phyloP scores from a whole-genome alignment of 2,329 filamentous ascomycete species.

The Hypoxylon sp. region DNA sequence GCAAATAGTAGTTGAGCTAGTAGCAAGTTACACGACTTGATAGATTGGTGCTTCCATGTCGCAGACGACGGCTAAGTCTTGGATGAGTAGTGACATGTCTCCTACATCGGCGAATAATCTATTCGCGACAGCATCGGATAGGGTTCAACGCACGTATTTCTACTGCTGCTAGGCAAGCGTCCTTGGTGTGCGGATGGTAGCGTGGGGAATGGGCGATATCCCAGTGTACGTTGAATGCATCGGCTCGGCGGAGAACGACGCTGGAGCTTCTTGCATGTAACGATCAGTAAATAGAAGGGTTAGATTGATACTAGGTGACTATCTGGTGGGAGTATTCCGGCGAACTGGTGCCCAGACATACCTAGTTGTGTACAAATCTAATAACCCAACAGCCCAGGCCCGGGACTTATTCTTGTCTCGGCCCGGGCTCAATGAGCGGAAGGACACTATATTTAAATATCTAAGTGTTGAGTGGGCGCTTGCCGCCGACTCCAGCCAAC shows the following conservation, averaged over 20 bases:
- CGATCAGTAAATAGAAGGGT: not conserved
- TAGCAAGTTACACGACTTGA: constrained; percentile 19
- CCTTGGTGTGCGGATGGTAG: not conserved
- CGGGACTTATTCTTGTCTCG: constrained; percentile 26
- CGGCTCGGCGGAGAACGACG: not conserved
- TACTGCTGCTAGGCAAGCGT: not conserved
- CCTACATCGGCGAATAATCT: constrained; percentile 22
- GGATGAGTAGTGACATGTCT: constrained; percentile 9
- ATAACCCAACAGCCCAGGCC: constrained; percentile 3
- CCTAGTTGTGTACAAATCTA: not conserved
- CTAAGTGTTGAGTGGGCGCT: constrained; percentile 11
- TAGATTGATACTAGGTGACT: not conserved
- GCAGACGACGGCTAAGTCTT: constrained; percentile 4
- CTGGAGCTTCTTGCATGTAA: not conserved
- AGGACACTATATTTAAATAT: constrained; percentile 14
- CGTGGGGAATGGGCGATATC: not conserved
- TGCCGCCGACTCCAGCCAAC: constrained; percentile 10
- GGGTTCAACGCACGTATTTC: not conserved
- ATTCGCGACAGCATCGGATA: constrained; percentile 9
- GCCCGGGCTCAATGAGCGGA: constrained; percentile 21
- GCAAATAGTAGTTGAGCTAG: constrained; percentile 1
- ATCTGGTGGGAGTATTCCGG: not conserved
- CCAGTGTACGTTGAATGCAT: not conserved
- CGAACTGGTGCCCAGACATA: not conserved
- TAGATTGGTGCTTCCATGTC: constrained; percentile 1